Base-by-base conservation (phyloP, 176 grass and related monocot species). In the Avena atlantica region DNA sequence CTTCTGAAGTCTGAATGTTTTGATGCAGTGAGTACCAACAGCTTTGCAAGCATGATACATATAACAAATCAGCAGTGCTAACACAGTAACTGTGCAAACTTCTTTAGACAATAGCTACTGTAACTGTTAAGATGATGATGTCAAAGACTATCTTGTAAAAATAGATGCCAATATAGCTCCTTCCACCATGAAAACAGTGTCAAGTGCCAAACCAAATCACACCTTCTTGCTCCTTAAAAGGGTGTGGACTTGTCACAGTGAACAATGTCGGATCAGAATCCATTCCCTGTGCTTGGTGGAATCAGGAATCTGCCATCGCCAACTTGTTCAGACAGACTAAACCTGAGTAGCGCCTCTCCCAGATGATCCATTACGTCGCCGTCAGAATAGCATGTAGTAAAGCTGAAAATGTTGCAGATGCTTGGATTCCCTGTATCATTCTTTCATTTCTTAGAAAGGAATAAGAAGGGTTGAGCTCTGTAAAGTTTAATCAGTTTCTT, bases 201-300 rank as follows among this genome's bases (percentile, higher is more conserved):
- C 72, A 58, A 11, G 21, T 69, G 62, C 17, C 7, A 78, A 84
- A 78, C 9, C 16, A 70, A 78, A 84, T 42, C 74, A 71, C 52
- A 3, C 12, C 15, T 45, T 58, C 47, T 81, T 65, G 13, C 29
- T 25, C 49, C 56, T 49, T 16, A 9, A 11, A 77, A 77, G 29
- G 24, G 31, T 2, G n/a, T 82, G 49, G 57, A 24, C 49, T 68
- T 17, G 15, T 31, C 59, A 61, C 24, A 85, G 34, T 20, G 60
- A 51, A 60, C 58, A 37, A 49, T 51, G 78, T 44, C 78, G 25
- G 57, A 77, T 37, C 50, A 74, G 58, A 69, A 81, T 86, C 20
- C 55, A 29, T 81, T 74, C 21, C 19, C 44, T 60, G 67, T 86
- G 50, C 13, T 8, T 12, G 45, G 63, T n/a, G 56, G 44, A 79